Conservation (phyloP, 2,329 filamentous ascomycete species). For the Fusarium sp. region DNA sequence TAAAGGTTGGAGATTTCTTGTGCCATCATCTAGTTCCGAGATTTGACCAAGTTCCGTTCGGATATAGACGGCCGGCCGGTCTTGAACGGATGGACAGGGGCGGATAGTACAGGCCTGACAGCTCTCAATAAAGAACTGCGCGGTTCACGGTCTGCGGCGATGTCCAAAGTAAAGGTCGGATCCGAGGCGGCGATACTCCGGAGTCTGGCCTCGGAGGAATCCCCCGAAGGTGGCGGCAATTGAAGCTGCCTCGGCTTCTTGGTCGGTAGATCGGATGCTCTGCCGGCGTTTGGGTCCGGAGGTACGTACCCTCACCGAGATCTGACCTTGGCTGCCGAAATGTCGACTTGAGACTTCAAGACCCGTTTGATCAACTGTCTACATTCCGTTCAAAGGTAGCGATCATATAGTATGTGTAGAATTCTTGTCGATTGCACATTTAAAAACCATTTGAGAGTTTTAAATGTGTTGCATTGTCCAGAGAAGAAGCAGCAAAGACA, state of each 20-base stretch:
- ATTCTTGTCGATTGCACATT: background rate
- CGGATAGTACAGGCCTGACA: background rate
- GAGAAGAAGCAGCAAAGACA: background rate
- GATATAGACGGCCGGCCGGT: background rate
- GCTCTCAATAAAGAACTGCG: background rate
- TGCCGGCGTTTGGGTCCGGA: constrained; percentile 5
- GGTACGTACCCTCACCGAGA: background rate
- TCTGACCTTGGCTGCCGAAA: background rate
- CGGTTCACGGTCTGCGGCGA: background rate
- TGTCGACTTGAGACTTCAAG: background rate
- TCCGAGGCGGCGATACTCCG: constrained; percentile 12
- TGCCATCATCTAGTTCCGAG: background rate
- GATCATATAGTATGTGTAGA: background rate
- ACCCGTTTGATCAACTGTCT: background rate
- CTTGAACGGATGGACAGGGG: background rate
- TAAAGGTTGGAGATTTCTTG: background rate
- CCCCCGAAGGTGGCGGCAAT: constrained; percentile 14
- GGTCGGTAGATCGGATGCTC: constrained; percentile 40
- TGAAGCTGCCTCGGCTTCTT: constrained; percentile 44
- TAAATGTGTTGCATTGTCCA: background rate
- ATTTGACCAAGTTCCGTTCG: background rate
- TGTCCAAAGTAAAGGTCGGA: background rate
- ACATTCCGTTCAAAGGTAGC: background rate
- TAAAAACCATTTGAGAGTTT: background rate
- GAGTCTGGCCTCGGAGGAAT: constrained; percentile 1